Conservation (phyloP, 2,329 filamentous ascomycete species). For the Dendrostoma leiphaemia region DNA sequence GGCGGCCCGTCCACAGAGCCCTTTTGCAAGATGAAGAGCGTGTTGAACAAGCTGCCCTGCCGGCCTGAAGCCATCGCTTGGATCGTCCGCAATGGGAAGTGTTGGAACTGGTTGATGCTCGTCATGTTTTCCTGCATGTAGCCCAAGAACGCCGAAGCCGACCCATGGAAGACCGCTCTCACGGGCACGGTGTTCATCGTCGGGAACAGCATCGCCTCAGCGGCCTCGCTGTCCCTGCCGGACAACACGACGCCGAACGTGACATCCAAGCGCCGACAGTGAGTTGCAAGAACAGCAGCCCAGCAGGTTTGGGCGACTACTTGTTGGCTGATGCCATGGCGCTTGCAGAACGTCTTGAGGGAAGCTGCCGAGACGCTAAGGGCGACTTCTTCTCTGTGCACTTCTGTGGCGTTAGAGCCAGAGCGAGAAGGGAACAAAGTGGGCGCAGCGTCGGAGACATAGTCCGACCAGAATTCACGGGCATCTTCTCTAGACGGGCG, state of each 20-base stretch:
- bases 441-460: slow-evolving; percentile 51
- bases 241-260: slow-evolving; percentile 81
- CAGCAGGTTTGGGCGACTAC: slow-evolving; percentile 75
- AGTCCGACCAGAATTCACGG: slow-evolving; percentile 67
- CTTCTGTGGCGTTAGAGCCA: background rate
- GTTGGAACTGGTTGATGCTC: slow-evolving; percentile 67
- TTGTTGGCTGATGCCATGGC: slow-evolving; percentile 69
- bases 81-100: slow-evolving; percentile 69
- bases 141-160: slow-evolving; percentile 59
- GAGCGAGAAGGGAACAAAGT: slow-evolving; percentile 24
- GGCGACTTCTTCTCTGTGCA: slow-evolving; percentile 42
- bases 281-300: slow-evolving; percentile 66
- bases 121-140: slow-evolving; percentile 72
- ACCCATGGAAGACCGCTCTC: slow-evolving; percentile 70
- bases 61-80: slow-evolving; percentile 47
- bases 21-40: slow-evolving; percentile 55
- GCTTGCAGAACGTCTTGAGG: slow-evolving; percentile 61
- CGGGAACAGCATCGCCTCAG: slow-evolving; percentile 72
- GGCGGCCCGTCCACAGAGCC: slow-evolving; percentile 7
- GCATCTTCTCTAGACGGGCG: slow-evolving; percentile 41
- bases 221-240: slow-evolving; percentile 73
- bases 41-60: slow-evolving; percentile 48
- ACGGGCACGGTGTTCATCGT: slow-evolving; percentile 89
- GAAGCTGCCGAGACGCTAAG: slow-evolving; percentile 40
- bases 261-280: slow-evolving; percentile 66